Percentiles rank a stretch among this genome's conserved stretches.
These are phyloP conservation scores for Eimeria maxima DNA, from an alignment of 169 alveolate species.

Conservation along the genomic window DNA sequence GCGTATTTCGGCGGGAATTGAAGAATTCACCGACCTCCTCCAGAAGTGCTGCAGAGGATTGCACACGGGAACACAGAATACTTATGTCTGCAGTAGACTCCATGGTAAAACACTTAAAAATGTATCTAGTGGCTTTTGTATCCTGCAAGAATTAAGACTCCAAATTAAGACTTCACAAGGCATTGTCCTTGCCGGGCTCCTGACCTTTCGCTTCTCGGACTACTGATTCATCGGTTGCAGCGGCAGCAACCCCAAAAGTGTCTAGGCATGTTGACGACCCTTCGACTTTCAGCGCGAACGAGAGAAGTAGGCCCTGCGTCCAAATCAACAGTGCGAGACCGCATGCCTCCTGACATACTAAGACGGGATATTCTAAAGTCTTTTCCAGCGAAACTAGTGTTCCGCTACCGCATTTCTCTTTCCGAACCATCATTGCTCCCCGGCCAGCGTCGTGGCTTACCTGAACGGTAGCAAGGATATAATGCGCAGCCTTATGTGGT, in stretches of 20 bases:
- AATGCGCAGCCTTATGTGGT: conserved; percentile 56
- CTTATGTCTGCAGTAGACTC: background rate
- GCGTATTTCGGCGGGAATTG: background rate
- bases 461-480: conserved; percentile 30
- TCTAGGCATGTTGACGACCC: conserved; percentile 42
- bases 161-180: no score
- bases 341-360: background rate
- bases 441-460: background rate
- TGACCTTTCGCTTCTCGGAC: conserved; percentile 59
- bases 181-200: background rate
- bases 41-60: conserved; percentile 20
- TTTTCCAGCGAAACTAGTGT: background rate
- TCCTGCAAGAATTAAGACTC: background rate
- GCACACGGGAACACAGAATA: background rate
- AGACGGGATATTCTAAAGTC: background rate
- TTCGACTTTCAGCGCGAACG: conserved; percentile 50
- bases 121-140: background rate
- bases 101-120: background rate
- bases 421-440: background rate
- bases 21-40: conserved; percentile 48
- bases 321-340: background rate
- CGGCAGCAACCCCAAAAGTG: conserved; percentile 74
- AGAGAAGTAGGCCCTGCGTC: conserved; percentile 54
- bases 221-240: conserved; percentile 57
- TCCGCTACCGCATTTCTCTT: no score